Percentiles rank a stretch among this genome's conserved stretches.
These are phyloP conservation scores for Pleurostoma richardsiae DNA, from an alignment of 2,329 filamentous ascomycete genomes.

Conservation along the genomic window DNA sequence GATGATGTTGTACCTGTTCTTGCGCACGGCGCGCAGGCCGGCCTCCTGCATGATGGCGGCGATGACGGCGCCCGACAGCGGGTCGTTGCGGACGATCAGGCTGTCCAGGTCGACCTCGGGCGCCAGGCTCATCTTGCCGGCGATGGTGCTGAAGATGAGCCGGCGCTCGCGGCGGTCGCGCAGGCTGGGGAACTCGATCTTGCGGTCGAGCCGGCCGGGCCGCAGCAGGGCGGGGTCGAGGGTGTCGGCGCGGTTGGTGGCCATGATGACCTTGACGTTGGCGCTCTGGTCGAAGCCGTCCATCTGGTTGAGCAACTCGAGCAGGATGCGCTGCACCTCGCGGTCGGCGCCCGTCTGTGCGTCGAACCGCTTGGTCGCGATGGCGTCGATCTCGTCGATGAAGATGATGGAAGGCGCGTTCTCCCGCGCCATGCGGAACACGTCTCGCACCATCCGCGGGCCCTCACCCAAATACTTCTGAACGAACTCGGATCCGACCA, in stretches of 20 bases:
- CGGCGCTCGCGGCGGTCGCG: constrained; percentile 91
- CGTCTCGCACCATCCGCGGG: constrained; percentile 96
- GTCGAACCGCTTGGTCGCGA: constrained; percentile 98
- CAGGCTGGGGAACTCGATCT: constrained; percentile 97
- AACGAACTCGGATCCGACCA: constrained; percentile 96
- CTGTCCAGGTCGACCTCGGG: constrained; percentile 96
- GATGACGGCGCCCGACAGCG: constrained; percentile 90
- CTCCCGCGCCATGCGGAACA: constrained; percentile 98
- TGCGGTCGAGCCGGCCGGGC: constrained; percentile 90
- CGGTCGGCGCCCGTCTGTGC: constrained; percentile 96
- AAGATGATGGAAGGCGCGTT: constrained; percentile 99
- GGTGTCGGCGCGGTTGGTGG: constrained; percentile 96
- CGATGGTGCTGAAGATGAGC: constrained; percentile 96
- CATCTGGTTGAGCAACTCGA: constrained; percentile 99
- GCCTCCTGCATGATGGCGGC: constrained; percentile 99
- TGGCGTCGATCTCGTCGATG: constrained; percentile 98
- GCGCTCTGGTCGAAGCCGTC: constrained; percentile 98
- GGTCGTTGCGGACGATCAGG: constrained; percentile 94
- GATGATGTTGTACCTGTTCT: constrained; percentile 99
- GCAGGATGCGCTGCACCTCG: constrained; percentile 96
- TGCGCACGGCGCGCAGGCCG: constrained; percentile 85
- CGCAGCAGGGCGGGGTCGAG: constrained; percentile 91
- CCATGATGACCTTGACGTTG: constrained; percentile 99
- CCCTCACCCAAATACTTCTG: constrained; percentile 98
- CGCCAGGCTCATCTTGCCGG: constrained; percentile 91